Conservation (phyloP, 1,139 yeast genomes). For the Taphrina deformans region DNA sequence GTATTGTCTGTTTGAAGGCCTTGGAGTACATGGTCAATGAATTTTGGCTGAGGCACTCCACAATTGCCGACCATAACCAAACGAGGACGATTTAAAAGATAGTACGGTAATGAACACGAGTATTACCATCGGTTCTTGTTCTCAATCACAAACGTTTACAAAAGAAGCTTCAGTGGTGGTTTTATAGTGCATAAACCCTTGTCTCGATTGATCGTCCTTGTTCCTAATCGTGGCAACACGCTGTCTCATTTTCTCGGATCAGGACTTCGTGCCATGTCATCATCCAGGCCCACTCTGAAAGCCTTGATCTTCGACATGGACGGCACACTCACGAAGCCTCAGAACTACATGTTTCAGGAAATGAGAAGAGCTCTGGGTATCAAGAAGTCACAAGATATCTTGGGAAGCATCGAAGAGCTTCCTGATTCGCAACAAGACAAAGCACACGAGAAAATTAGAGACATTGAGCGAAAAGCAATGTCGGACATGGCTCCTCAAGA, state of each 20-base stretch:
- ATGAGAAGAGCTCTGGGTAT: constrained; percentile 62
- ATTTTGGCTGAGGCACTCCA: neutral
- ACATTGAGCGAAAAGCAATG: constrained; percentile 61
- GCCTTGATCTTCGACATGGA: constrained; percentile 70
- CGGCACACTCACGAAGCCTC: constrained; percentile 66
- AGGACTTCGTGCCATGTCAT: neutral
- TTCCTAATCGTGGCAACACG: too few species aligned
- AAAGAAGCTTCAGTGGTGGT: neutral
- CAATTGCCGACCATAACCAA: neutral
- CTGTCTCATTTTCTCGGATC: neutral
- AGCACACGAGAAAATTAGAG: constrained; percentile 53
- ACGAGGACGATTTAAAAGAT: neutral
- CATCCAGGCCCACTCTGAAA: constrained; percentile 38
- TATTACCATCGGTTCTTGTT: too few species aligned
- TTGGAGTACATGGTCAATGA: neutral
- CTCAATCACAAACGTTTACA: neutral
- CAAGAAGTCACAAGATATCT: constrained; percentile 53
- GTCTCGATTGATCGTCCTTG: too few species aligned
- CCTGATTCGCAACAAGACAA: constrained; percentile 45
- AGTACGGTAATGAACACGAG: too few species aligned
- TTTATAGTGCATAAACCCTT: too few species aligned
- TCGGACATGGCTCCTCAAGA: constrained; percentile 56
- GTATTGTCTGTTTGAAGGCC: too few species aligned
- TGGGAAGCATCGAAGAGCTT: constrained; percentile 52
- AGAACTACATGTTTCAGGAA: constrained; percentile 43